Percentiles rank a stretch among this genome's conserved stretches.
These are phyloP conservation scores for Tanozyma kutaoensis DNA, from an alignment of 805 yeast genomes.

Conservation along the genomic window DNA sequence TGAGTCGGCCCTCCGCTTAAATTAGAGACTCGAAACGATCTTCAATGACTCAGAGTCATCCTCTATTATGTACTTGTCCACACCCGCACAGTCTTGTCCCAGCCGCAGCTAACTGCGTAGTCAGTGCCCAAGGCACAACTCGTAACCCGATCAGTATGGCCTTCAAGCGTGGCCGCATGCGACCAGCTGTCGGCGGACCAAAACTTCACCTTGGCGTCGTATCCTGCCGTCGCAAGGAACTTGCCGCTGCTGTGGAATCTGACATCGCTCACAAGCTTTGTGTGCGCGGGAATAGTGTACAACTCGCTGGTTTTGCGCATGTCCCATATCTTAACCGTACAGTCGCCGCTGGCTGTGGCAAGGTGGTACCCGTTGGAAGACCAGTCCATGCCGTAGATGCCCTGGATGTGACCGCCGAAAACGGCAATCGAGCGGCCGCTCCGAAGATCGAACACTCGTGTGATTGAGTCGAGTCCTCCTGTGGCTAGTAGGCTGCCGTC, in stretches of 20 bases:
- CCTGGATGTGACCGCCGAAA: slow-evolving; percentile 57
- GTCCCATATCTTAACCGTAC: slow-evolving; percentile 78
- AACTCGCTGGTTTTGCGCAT: slow-evolving; percentile 35
- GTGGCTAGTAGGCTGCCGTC: slow-evolving; percentile 71
- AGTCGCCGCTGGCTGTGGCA: slow-evolving; percentile 80
- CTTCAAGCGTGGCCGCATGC: slow-evolving; percentile 35
- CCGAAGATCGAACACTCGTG: slow-evolving; percentile 77
- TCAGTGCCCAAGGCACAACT: slow-evolving; percentile 41
- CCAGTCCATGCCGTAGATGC: slow-evolving; percentile 64
- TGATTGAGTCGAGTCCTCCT: slow-evolving; percentile 68
- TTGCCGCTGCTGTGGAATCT: slow-evolving; percentile 36
- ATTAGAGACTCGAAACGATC: too few relatives aligned
- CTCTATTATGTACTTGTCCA: too few relatives aligned
- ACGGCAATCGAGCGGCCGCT: slow-evolving; percentile 52
- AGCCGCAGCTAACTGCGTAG: slow-evolving; percentile 51
- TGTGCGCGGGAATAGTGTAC: slow-evolving; percentile 60
- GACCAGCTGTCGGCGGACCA: slow-evolving; percentile 66
- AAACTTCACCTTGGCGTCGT: slow-evolving; percentile 51
- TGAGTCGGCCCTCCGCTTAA: too few relatives aligned
- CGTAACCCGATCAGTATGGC: slow-evolving; percentile 57
- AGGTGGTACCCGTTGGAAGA: slow-evolving; percentile 60
- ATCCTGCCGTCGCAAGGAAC: slow-evolving; percentile 47
- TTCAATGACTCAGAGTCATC: too few relatives aligned
- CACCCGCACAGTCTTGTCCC: slow-evolving; percentile 71
- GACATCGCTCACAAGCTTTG: slow-evolving; percentile 55